A percentile compares a stretch with the other conserved stretches of the same genome.
These are phyloP conservation scores for Colletotrichum euphorbiae DNA, from an alignment of 2,329 filamentous ascomycete species.

Conservation along the genomic window DNA sequence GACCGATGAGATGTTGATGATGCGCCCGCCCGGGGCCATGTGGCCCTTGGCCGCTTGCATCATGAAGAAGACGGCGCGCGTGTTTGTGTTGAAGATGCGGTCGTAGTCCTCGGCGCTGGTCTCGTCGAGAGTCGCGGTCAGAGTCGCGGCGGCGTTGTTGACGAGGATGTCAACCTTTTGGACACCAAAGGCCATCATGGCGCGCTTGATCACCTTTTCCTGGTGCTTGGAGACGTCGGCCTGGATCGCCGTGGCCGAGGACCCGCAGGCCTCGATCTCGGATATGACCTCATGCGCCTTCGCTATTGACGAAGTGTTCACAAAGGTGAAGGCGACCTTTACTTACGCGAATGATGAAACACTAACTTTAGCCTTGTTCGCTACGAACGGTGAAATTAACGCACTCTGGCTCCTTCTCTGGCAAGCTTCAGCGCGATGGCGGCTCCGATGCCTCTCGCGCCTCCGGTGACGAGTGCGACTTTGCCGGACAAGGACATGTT, in stretches of 20 bases:
- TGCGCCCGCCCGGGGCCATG: conserved; percentile 40
- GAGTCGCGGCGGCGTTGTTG: conserved; percentile 40
- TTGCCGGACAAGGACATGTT: conserved; percentile 40
- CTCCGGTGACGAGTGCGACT: conserved; percentile 44
- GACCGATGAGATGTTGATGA: conserved; percentile 43
- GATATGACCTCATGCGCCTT: conserved; percentile 41
- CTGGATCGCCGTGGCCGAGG: conserved; percentile 42
- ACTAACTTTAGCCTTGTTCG: conserved; percentile 26
- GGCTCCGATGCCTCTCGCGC: conserved; percentile 68
- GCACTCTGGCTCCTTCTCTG: conserved; percentile 65
- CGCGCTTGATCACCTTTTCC: conserved; percentile 40
- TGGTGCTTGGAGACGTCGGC: conserved; percentile 41
- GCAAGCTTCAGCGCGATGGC: conserved; percentile 69
- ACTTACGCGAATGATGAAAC: conserved; percentile 9
- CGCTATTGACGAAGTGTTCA: conserved; percentile 39
- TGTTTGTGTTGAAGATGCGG: conserved; percentile 40
- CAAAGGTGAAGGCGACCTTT: conserved; percentile 41
- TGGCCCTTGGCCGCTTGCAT: conserved; percentile 40
- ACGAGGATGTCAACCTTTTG: conserved; percentile 42
- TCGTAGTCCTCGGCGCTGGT: conserved; percentile 40
- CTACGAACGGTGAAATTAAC: conserved; percentile 11
- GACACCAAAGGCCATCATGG: conserved; percentile 41
- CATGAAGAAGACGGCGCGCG: conserved; percentile 41
- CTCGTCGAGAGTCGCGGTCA: conserved; percentile 38
- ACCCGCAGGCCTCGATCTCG: conserved; percentile 42